A percentile compares a stretch with the other conserved stretches of the same genome.
Evolutionary conservation across 1,284 basidiomycete genomes (phyloP).

Genomic region (Phlebopus sp.): DNA sequence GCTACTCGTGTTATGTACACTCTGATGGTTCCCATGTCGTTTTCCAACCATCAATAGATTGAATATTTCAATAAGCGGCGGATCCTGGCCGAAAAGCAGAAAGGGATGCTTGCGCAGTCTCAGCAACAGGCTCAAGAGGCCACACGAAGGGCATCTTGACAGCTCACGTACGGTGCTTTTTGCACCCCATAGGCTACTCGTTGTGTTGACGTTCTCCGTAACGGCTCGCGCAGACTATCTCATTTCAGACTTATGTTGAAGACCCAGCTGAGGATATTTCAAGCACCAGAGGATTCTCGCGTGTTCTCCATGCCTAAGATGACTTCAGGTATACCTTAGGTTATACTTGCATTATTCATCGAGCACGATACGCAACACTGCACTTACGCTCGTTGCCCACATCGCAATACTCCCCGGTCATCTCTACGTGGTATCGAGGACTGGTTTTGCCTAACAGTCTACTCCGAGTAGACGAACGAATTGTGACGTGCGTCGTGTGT

Average conservation of each 20-base stretch:
- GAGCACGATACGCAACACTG: too few species aligned
- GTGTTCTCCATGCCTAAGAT: too few species aligned
- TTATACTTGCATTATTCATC: too few species aligned
- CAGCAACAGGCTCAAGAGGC: constrained; percentile 48
- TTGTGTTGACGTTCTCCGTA: constrained; percentile 7
- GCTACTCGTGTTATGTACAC: neutral
- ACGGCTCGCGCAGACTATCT: neutral
- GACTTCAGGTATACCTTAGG: too few species aligned
- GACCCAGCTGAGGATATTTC: constrained; percentile 2
- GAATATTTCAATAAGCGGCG: constrained; percentile 83
- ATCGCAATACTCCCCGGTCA: too few species aligned
- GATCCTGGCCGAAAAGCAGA: constrained; percentile 70
- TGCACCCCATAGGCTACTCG: neutral
- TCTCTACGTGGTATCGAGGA: too few species aligned
- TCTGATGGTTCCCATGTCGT: neutral
- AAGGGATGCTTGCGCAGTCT: constrained; percentile 58
- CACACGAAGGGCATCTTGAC: constrained; percentile 24
- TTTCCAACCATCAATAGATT: constrained; percentile 45
- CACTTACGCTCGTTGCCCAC: too few species aligned
- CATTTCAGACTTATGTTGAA: constrained; percentile 1
- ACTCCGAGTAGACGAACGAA: too few species aligned
- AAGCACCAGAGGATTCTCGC: too few species aligned
- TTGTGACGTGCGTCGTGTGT: too few species aligned
- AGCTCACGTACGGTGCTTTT: neutral
- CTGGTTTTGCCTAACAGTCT: too few species aligned